These are phyloP conservation scores for Nemania sp. DNA, from an alignment of 2,329 filamentous ascomycete species.

Conservation along the genomic window DNA sequence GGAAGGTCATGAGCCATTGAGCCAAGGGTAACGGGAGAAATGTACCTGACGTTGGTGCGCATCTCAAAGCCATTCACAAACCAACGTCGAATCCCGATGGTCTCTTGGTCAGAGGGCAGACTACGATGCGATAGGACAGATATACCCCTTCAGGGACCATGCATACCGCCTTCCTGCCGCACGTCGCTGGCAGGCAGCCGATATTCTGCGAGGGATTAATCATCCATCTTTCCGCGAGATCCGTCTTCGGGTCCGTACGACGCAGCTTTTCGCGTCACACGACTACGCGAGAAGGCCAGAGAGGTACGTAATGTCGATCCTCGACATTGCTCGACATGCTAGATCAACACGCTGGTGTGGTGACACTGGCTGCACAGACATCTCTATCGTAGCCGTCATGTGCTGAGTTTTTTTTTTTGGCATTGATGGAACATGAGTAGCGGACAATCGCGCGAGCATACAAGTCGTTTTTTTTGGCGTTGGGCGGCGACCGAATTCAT, in stretches of 20 bases:
- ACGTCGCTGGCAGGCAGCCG: slow-evolving; percentile 1
- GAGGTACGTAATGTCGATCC: slow-evolving; percentile 15
- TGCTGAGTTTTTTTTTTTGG: slow-evolving; percentile 8
- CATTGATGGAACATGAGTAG: not conserved
- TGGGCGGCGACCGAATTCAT: not conserved
- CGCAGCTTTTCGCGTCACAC: not conserved
- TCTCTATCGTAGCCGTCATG: slow-evolving; percentile 10
- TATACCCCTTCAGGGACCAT: not conserved
- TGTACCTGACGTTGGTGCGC: slow-evolving; percentile 1
- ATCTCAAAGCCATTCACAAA: not conserved
- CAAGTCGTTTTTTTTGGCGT: not conserved
- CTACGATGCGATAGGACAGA: not conserved
- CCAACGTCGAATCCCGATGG: not conserved
- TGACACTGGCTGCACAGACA: slow-evolving; percentile 2
- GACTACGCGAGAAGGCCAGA: not conserved
- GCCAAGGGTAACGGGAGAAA: not conserved
- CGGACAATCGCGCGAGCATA: not conserved
- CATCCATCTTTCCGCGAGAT: slow-evolving; percentile 5
- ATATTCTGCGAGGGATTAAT: not conserved
- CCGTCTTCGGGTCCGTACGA: slow-evolving; percentile 2
- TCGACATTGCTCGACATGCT: not conserved
- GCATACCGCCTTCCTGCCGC: slow-evolving; percentile 2
- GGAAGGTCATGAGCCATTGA: slow-evolving; percentile 13
- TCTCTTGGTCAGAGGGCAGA: not conserved
- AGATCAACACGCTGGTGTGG: slow-evolving; percentile 13